These are phyloP conservation scores for Gossypium davidsonii DNA, from an alignment of 441 rosid genomes.

Conservation along the genomic window DNA sequence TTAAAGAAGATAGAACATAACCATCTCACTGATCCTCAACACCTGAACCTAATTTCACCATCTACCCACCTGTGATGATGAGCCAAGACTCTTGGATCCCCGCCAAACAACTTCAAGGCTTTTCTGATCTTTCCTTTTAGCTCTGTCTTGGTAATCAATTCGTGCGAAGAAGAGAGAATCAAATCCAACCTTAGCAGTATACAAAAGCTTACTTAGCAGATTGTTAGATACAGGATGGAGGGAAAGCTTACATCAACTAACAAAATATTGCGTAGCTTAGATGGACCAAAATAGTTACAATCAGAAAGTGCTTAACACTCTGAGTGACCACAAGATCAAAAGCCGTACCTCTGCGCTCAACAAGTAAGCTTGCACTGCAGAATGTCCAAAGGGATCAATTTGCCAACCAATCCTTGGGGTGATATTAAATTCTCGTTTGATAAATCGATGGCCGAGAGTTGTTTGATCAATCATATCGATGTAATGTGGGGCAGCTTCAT, in stretches of 20 bases:
- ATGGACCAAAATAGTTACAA: not conserved
- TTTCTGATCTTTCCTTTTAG: constrained; percentile 38
- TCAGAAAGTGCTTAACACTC: not conserved
- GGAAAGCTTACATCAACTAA: not conserved
- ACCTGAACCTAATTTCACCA: not conserved
- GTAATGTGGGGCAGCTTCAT: constrained; percentile 43
- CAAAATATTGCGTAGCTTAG: not conserved
- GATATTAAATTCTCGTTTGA: constrained; percentile 36
- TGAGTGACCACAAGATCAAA: not conserved
- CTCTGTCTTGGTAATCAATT: constrained; percentile 53
- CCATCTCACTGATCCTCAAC: not conserved
- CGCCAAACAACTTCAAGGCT: constrained; percentile 50
- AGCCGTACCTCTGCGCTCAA: constrained; percentile 45
- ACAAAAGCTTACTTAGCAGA: constrained; percentile 6
- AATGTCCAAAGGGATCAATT: constrained; percentile 56
- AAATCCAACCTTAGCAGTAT: constrained; percentile 39
- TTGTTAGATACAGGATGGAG: not conserved
- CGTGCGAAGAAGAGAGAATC: constrained; percentile 45
- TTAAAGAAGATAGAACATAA: not conserved
- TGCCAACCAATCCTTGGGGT: constrained; percentile 63
- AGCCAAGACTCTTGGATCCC: constrained; percentile 48
- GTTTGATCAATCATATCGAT: constrained; percentile 59
- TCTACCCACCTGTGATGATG: constrained; percentile 42
- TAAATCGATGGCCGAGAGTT: constrained; percentile 46
- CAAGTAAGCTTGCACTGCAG: constrained; percentile 53